Evolutionary conservation across 2,329 filamentous ascomycete species (phyloP).

Genomic region (Lasiodiplodia sp.): DNA sequence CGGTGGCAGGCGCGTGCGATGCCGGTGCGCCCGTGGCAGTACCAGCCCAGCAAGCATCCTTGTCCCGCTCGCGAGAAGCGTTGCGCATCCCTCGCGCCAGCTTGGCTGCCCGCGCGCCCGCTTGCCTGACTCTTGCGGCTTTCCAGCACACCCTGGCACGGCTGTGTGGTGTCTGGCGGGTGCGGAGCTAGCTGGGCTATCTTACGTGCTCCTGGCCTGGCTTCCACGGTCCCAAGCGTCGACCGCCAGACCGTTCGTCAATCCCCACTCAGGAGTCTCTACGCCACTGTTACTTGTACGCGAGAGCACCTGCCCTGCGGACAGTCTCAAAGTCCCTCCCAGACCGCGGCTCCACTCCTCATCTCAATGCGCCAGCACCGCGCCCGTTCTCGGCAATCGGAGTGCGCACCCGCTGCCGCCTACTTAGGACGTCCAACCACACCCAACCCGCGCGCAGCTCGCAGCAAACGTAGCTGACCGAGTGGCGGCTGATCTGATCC

Average conservation of each 20-base stretch:
- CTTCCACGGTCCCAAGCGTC: slow-evolving; percentile 25
- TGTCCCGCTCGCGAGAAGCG: slow-evolving; percentile 25
- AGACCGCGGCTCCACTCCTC: slow-evolving; percentile 30
- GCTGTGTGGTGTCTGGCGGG: slow-evolving; percentile 15
- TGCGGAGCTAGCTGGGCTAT: slow-evolving; percentile 26
- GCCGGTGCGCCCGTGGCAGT: neutral
- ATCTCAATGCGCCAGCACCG: slow-evolving; percentile 31
- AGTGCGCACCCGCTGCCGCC: slow-evolving; percentile 28
- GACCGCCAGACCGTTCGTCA: slow-evolving; percentile 31
- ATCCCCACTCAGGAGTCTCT: slow-evolving; percentile 30
- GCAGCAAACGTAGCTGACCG: slow-evolving; percentile 19
- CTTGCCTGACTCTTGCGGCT: slow-evolving; percentile 16
- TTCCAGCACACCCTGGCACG: slow-evolving; percentile 12
- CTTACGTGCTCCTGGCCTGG: slow-evolving; percentile 29
- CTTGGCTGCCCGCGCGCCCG: slow-evolving; percentile 21
- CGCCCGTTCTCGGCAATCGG: slow-evolving; percentile 30
- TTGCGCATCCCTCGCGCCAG: slow-evolving; percentile 26
- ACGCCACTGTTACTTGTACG: slow-evolving; percentile 30
- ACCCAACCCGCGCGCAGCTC: slow-evolving; percentile 14
- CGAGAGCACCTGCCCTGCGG: slow-evolving; percentile 22
- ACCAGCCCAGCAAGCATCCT: slow-evolving; percentile 5
- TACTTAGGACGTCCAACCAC: slow-evolving; percentile 29
- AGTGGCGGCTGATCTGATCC: slow-evolving; percentile 25
- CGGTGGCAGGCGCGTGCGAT: slow-evolving; percentile 7
- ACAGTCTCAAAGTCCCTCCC: slow-evolving; percentile 26